A percentile compares a stretch with the other conserved stretches of the same genome.
Conservation (phyloP, 257 asterid species). For the Prunella vulgaris region DNA sequence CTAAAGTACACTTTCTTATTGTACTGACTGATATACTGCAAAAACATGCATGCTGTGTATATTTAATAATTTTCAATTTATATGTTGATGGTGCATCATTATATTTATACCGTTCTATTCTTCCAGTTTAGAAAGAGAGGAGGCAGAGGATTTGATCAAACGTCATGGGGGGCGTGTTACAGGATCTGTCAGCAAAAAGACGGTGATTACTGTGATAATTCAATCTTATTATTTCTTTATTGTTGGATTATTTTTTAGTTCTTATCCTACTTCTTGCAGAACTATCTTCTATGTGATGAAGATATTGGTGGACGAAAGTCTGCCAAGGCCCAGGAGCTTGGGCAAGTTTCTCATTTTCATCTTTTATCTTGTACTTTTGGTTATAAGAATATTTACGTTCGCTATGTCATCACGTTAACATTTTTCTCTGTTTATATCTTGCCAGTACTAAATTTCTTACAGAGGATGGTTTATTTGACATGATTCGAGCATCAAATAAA, state of each 20-base stretch:
- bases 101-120: conserved; percentile 11
- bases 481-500: conserved; percentile 70
- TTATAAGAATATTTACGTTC: conserved; percentile 1
- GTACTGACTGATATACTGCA: neutral
- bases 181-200: conserved; percentile 98
- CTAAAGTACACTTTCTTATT: conserved; percentile 1
- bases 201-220: conserved; percentile 55
- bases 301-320: conserved; percentile 94
- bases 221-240: conserved; percentile 4
- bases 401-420: conserved; percentile 6
- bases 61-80: too few relatives aligned
- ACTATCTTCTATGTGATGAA: conserved; percentile 92
- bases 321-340: conserved; percentile 84
- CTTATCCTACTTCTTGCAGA: conserved; percentile 50
- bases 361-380: conserved; percentile 10
- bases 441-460: conserved; percentile 77
- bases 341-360: conserved; percentile 44
- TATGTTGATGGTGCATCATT: conserved; percentile 4
- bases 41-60: neutral
- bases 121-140: conserved; percentile 98
- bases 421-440: conserved; percentile 14
- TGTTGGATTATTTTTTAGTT: conserved; percentile 14
- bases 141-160: conserved; percentile 96
- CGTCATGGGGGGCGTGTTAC: conserved; percentile 97
- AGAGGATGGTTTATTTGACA: conserved; percentile 89